These are phyloP conservation scores for Eryngium alpinum DNA, from an alignment of 140 eudicot genomes.

Conservation along the genomic window DNA sequence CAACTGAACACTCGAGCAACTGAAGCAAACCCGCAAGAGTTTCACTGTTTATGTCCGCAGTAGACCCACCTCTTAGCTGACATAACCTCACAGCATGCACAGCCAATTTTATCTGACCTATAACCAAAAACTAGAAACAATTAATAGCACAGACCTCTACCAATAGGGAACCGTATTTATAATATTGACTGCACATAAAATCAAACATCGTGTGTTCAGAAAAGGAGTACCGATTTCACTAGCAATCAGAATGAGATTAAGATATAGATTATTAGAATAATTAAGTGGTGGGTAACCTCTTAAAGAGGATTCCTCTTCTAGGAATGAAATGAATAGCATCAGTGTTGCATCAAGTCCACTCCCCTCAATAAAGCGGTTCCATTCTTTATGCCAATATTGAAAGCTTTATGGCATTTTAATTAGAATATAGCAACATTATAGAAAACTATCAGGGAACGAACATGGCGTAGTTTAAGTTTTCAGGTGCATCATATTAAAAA, in stretches of 20 bases:
- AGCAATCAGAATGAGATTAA: neutral
- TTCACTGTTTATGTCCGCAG: conserved; percentile 49
- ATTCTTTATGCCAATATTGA: too few relatives aligned
- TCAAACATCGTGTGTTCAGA: too few relatives aligned
- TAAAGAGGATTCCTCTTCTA: conserved; percentile 65
- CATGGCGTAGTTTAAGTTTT: too few relatives aligned
- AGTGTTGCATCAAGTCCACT: conserved; percentile 76
- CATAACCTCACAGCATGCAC: conserved; percentile 78
- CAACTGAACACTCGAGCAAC: conserved; percentile 73
- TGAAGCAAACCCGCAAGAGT: conserved; percentile 84
- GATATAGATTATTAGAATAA: neutral
- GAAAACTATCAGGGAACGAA: too few relatives aligned
- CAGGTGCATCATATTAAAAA: too few relatives aligned
- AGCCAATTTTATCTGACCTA: conserved; percentile 84
- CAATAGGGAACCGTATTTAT: neutral
- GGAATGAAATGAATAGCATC: conserved; percentile 46
- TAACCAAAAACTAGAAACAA: conserved; percentile 6
- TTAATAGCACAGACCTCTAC: neutral
- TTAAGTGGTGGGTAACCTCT: conserved; percentile 47
- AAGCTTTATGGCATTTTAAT: too few relatives aligned
- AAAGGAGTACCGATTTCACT: neutral
- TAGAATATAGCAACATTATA: too few relatives aligned
- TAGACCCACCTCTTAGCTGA: conserved; percentile 58
- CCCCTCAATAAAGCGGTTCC: too few relatives aligned
- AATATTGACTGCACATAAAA: too few relatives aligned